These are phyloP conservation scores for Fraxinus anomala DNA, from an alignment of 257 asterid species.

Conservation along the genomic window DNA sequence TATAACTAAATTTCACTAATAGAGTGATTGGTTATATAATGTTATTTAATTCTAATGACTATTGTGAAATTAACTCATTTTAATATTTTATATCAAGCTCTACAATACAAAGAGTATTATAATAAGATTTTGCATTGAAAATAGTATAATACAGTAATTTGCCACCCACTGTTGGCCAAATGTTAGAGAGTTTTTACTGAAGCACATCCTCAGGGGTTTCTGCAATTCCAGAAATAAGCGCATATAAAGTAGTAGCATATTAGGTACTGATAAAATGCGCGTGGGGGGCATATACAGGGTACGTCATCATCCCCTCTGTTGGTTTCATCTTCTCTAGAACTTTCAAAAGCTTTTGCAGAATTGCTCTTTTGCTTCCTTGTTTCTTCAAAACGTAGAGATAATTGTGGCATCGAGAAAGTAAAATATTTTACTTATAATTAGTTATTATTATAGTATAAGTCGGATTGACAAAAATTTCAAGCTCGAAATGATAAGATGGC, in stretches of 20 bases:
- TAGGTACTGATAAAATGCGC: conserved; percentile 35
- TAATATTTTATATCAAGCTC: too few relatives aligned
- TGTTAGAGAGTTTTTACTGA: conserved; percentile 24
- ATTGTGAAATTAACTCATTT: too few relatives aligned
- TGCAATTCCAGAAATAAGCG: conserved; percentile 16
- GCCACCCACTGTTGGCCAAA: conserved; percentile 24
- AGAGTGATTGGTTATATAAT: too few relatives aligned
- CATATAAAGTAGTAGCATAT: conserved; percentile 18
- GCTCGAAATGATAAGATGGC: too few relatives aligned
- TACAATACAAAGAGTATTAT: neutral
- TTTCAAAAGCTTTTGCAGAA: conserved; percentile 18
- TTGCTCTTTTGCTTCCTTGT: neutral
- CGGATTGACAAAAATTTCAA: too few relatives aligned
- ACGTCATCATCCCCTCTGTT: conserved; percentile 25
- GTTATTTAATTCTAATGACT: too few relatives aligned
- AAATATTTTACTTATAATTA: too few relatives aligned
- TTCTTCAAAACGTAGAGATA: too few relatives aligned
- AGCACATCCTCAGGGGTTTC: conserved; percentile 25
- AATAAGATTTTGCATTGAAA: too few relatives aligned
- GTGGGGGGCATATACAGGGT: conserved; percentile 22
- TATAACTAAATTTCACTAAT: too few relatives aligned
- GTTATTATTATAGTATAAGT: too few relatives aligned
- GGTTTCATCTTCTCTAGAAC: conserved; percentile 21
- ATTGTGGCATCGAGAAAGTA: too few relatives aligned
- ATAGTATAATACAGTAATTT: neutral